phyloP scores from a whole-genome alignment of 2,329 filamentous ascomycete species.

The Ceratocystis cacaofunesta region DNA sequence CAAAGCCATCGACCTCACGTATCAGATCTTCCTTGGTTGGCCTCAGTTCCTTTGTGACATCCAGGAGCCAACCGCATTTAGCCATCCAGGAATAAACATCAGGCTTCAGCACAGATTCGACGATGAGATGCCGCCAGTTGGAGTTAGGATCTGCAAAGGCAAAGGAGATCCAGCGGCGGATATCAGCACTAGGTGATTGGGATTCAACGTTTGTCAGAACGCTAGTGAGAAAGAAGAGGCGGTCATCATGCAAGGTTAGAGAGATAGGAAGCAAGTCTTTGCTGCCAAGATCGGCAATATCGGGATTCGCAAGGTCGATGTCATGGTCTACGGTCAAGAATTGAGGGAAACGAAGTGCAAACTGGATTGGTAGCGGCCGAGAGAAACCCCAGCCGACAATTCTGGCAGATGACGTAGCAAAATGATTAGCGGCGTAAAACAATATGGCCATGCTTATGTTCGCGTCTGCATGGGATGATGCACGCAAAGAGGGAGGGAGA shows the following conservation, averaged over 20 bases:
- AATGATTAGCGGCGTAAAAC: neutral
- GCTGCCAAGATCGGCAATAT: neutral
- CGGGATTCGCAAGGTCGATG: neutral
- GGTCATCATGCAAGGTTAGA: constrained; percentile 3
- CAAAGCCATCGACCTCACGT: constrained; percentile 7
- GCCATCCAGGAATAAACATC: constrained; percentile 11
- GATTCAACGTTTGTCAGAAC: constrained; percentile 78
- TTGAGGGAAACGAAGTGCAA: constrained; percentile 12
- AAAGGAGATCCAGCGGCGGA: constrained; percentile 15
- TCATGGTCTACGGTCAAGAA: constrained; percentile 10
- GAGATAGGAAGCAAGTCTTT: neutral
- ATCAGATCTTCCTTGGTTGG: constrained; percentile 6
- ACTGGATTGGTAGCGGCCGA: constrained; percentile 10
- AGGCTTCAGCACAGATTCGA: constrained; percentile 9
- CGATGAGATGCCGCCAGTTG: constrained; percentile 10
- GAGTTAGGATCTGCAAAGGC: constrained; percentile 9
- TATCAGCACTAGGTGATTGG: constrained; percentile 6
- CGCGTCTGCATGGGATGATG: too few species aligned
- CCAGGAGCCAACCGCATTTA: constrained; percentile 4
- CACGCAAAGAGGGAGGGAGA: neutral
- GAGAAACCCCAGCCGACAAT: constrained; percentile 15
- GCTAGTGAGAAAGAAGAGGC: constrained; percentile 48
- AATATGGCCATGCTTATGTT: neutral
- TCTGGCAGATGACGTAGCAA: neutral
- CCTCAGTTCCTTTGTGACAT: constrained; percentile 2